Percentiles rank a stretch among this genome's conserved stretches.
Evolutionary conservation across 225 moss, liverwort and hornwort genomes (phyloP).

Genomic region (Pseudisothecium myosuroides): DNA sequence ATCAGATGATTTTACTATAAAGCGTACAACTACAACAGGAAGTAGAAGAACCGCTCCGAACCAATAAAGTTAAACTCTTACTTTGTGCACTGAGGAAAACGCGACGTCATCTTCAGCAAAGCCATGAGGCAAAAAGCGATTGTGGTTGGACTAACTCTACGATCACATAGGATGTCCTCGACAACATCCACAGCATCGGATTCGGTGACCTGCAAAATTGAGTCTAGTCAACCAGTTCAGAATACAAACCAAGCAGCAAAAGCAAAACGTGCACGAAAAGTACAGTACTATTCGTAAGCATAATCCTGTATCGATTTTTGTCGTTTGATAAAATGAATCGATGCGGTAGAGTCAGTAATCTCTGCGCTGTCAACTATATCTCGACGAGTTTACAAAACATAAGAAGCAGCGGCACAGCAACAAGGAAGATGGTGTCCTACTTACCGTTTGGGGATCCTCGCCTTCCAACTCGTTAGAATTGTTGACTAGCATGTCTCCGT

Average conservation of each 20-base stretch:
- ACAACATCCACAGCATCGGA: constrained; percentile 88
- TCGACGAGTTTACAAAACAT: neutral
- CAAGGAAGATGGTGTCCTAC: neutral
- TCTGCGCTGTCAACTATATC: neutral
- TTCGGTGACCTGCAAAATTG: constrained; percentile 67
- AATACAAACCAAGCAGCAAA: neutral
- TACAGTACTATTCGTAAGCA: neutral
- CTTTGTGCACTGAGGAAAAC: constrained; percentile 71
- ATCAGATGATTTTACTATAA: neutral
- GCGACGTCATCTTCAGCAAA: constrained; percentile 75
- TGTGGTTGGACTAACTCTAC: constrained; percentile 39
- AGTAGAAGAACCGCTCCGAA: neutral
- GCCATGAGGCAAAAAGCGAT: constrained; percentile 68
- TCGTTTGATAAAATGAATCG: neutral
- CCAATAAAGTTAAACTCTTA: constrained; percentile 9
- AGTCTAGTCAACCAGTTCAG: neutral
- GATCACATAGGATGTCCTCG: constrained; percentile 57
- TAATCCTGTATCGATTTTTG: neutral
- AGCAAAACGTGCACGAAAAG: neutral
- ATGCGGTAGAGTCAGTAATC: neutral
- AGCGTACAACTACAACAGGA: neutral
- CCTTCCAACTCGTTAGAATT: constrained; percentile 66
- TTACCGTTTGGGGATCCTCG: constrained; percentile 83
- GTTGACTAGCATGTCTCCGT: constrained; percentile 88
- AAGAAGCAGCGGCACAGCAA: neutral